These are phyloP conservation scores for Pontederia paniculata DNA, from an alignment of 176 grass and related monocot species.

Conservation along the genomic window DNA sequence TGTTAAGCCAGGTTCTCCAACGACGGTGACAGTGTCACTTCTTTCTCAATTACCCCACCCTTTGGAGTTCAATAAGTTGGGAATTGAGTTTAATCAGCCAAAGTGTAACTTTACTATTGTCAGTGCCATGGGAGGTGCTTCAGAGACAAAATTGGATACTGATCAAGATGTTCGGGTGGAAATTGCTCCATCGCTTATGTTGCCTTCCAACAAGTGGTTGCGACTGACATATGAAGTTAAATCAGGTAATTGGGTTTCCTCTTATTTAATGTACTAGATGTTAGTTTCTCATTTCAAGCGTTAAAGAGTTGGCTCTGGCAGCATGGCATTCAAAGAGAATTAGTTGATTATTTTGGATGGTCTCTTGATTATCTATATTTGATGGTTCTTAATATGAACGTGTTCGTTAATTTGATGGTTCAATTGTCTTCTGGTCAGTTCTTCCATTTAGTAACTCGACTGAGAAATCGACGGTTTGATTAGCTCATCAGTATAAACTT, in stretches of 20 bases:
- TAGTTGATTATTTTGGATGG: too few relatives aligned
- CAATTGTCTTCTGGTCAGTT: too few relatives aligned
- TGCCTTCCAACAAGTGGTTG: slow-evolving; percentile 71
- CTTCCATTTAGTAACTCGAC: too few relatives aligned
- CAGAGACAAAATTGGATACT: slow-evolving; percentile 13
- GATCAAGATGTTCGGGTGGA: slow-evolving; percentile 19
- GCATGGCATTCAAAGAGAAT: background rate
- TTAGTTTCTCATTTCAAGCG: slow-evolving; percentile 3
- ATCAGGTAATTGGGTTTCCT: slow-evolving; percentile 48
- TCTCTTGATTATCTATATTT: slow-evolving; percentile 9
- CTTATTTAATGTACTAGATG: slow-evolving; percentile 14
- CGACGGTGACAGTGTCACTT: slow-evolving; percentile 68
- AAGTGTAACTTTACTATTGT: slow-evolving; percentile 70
- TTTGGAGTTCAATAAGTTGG: slow-evolving; percentile 58
- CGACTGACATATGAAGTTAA: slow-evolving; percentile 65
- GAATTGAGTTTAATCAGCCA: slow-evolving; percentile 82
- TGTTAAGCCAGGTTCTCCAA: slow-evolving; percentile 60
- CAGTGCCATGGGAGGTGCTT: slow-evolving; percentile 39
- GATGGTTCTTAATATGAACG: background rate
- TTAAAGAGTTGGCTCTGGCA: background rate
- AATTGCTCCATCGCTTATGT: slow-evolving; percentile 36
- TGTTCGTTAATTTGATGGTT: too few relatives aligned
- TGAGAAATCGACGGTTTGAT: too few relatives aligned
- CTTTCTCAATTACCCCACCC: slow-evolving; percentile 73
- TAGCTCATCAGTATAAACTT: too few relatives aligned